Percentiles rank a stretch among this genome's conserved stretches.
phyloP scores from a whole-genome alignment of 257 asterid genomes.

The Orobanche coerulescens region DNA sequence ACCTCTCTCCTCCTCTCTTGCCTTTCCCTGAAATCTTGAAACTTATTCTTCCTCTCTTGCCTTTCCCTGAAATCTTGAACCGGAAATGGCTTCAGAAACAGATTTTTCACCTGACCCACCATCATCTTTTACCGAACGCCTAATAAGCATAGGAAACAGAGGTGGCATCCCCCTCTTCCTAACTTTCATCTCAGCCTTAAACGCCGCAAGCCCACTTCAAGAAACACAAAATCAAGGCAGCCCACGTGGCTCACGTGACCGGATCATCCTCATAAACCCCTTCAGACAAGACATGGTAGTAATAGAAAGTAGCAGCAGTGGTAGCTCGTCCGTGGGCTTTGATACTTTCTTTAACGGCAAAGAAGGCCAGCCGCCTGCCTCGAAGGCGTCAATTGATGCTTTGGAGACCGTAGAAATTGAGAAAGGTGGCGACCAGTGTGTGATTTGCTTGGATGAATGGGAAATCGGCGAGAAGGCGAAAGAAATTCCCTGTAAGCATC shows the following conservation, averaged over 20 bases:
- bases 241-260: slow-evolving; percentile 23
- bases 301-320: slow-evolving; percentile 24
- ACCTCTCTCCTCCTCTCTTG: not conserved
- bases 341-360: slow-evolving; percentile 30
- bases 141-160: slow-evolving; percentile 39
- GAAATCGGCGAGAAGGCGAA: slow-evolving; percentile 35
- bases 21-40: not conserved
- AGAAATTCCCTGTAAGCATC: slow-evolving; percentile 73
- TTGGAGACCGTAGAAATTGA: slow-evolving; percentile 41
- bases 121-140: slow-evolving; percentile 26
- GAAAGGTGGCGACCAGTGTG: slow-evolving; percentile 34
- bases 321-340: slow-evolving; percentile 19
- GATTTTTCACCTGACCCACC: slow-evolving; percentile 11
- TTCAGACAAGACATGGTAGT: slow-evolving; percentile 52
- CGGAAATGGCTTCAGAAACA: slow-evolving; percentile 46
- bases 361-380: slow-evolving; percentile 61
- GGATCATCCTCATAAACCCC: slow-evolving; percentile 53
- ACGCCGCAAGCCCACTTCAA: slow-evolving; percentile 22
- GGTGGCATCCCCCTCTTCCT: slow-evolving; percentile 36
- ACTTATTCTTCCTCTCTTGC: no score
- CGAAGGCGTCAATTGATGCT: slow-evolving; percentile 60
- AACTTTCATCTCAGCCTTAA: slow-evolving; percentile 38
- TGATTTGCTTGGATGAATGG: slow-evolving; percentile 68
- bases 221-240: slow-evolving; percentile 16
- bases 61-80: not conserved